Conservation (phyloP, 495 filamentous ascomycete genomes). For the Peziza echinospora region DNA sequence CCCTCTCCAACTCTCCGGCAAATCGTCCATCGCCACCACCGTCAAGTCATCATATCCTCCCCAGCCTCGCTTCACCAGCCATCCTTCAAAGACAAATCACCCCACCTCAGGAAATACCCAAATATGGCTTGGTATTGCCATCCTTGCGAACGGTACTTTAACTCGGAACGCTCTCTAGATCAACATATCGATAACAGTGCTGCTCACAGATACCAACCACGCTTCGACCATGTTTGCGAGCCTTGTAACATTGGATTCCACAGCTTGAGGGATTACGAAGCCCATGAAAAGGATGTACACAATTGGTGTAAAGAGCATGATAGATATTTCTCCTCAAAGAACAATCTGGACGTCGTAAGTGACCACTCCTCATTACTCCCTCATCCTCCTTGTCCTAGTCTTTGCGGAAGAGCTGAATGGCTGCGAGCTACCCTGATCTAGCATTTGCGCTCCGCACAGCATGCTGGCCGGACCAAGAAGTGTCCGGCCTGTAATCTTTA, state of each 20-base stretch:
- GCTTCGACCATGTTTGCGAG: background rate
- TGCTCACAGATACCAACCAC: background rate
- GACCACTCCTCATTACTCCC: background rate
- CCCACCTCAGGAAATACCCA: too few relatives aligned
- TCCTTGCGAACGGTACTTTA: background rate
- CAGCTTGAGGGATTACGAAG: background rate
- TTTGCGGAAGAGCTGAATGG: too few relatives aligned
- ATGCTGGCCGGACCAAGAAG: background rate
- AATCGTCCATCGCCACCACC: too few relatives aligned
- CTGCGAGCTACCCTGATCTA: background rate
- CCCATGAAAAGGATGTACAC: background rate
- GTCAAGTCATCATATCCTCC: too few relatives aligned
- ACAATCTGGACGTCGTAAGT: background rate
- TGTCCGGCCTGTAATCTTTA: background rate
- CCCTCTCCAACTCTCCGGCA: too few relatives aligned
- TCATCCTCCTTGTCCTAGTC: too few relatives aligned
- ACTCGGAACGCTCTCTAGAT: background rate
- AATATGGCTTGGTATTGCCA: background rate
- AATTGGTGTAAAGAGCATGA: background rate
- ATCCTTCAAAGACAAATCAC: too few relatives aligned
- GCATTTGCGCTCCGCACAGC: background rate
- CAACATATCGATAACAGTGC: background rate
- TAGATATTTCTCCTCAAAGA: background rate
- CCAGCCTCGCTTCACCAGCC: too few relatives aligned
- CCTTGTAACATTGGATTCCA: background rate